Percentiles rank a stretch among this genome's conserved stretches.
Conservation (phyloP, 2,329 filamentous ascomycete genomes). For the Botrytis fabae region DNA sequence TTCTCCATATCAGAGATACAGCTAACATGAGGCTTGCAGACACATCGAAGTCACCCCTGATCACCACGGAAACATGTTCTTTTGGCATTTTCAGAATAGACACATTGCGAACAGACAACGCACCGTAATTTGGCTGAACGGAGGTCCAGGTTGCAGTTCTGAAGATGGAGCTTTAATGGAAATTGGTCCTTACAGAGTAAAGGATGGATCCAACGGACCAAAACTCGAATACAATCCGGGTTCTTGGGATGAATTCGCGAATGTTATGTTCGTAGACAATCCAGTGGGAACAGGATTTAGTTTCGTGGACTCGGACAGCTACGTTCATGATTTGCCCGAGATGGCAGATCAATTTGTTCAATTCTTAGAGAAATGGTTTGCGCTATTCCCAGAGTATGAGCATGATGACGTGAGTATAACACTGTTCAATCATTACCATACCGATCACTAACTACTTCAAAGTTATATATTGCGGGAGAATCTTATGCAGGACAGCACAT, state of each 20-base stretch:
- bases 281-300: conserved; percentile 96
- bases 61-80: conserved; percentile 92
- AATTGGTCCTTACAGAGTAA: conserved; percentile 86
- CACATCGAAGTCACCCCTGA: conserved; percentile 88
- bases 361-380: conserved; percentile 91
- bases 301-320: conserved; percentile 88
- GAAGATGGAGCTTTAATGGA: conserved; percentile 91
- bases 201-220: conserved; percentile 57
- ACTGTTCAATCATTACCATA: neutral
- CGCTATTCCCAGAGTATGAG: conserved; percentile 86
- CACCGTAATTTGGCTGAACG: conserved; percentile 95
- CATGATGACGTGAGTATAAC: conserved; percentile 77
- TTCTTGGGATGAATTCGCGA: conserved; percentile 98
- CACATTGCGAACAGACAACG: conserved; percentile 91
- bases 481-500: conserved; percentile 97
- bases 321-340: conserved; percentile 77
- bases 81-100: conserved; percentile 96
- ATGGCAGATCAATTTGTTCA: conserved; percentile 87
- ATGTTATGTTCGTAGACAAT: conserved; percentile 94
- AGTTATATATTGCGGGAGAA: conserved; percentile 95
- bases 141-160: conserved; percentile 93
- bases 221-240: conserved; percentile 80
- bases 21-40: conserved; percentile 47
- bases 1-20: conserved; percentile 3
- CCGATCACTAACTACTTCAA: conserved; percentile 33